Conservation (phyloP, 2,329 filamentous ascomycete species). For the Nannizziopsis barbatae region DNA sequence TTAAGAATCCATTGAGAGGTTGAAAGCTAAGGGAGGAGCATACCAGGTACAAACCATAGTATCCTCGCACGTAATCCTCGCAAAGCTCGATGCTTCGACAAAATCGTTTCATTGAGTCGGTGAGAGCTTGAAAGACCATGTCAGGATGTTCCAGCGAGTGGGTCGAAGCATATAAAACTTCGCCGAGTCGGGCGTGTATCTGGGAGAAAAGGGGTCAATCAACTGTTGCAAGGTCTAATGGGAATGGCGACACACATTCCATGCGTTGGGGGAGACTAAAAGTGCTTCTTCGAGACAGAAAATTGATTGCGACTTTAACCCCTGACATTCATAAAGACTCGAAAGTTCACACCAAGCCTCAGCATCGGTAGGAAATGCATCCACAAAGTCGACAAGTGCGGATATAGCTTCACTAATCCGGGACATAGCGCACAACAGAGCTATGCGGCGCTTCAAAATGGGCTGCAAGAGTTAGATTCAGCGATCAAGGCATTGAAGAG, state of each 20-base stretch:
- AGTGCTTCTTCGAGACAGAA: conserved; percentile 86
- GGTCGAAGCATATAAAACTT: too few species aligned
- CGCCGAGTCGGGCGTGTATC: too few species aligned
- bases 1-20: too few species aligned
- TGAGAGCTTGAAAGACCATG: too few species aligned
- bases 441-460: conserved; percentile 72
- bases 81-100: too few species aligned
- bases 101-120: too few species aligned
- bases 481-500: background rate
- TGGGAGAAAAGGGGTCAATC: too few species aligned
- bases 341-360: conserved; percentile 90
- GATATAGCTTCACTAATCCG: conserved; percentile 60
- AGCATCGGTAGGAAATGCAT: conserved; percentile 75
- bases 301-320: conserved; percentile 69
- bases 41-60: too few species aligned
- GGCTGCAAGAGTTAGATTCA: conserved; percentile 42
- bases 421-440: conserved; percentile 64
- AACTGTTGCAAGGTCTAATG: too few species aligned
- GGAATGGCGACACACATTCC: conserved; percentile 55
- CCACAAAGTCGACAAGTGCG: conserved; percentile 62
- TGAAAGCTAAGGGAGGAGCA: too few species aligned
- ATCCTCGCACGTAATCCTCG: too few species aligned
- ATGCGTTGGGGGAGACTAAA: conserved; percentile 76
- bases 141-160: too few species aligned
- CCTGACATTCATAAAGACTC: conserved; percentile 72